A percentile compares a stretch with the other conserved stretches of the same genome.
Conservation (phyloP, 768 basidiomycete species). For the Royoungia palumana region DNA sequence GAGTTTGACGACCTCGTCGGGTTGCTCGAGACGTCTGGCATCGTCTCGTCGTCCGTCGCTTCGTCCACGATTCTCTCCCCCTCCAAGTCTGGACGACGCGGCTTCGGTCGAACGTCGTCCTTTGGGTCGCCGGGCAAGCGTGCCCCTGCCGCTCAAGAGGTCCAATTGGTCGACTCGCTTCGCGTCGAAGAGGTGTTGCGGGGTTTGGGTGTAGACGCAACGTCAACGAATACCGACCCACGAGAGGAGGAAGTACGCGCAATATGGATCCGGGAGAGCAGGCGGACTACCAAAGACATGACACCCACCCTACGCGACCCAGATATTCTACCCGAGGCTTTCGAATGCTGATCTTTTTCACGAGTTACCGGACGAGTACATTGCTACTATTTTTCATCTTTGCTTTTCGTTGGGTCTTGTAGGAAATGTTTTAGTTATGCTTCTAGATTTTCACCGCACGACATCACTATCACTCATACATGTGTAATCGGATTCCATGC, state of each 20-base stretch:
- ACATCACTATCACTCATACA: constrained; percentile 5
- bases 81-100: constrained; percentile 47
- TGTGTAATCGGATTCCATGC: constrained; percentile 11
- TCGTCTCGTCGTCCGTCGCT: constrained; percentile 43
- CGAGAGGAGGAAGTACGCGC: constrained; percentile 43
- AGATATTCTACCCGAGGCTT: constrained; percentile 32
- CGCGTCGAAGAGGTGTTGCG: constrained; percentile 68
- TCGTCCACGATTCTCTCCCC: constrained; percentile 34
- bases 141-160: constrained; percentile 40
- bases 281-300: constrained; percentile 37
- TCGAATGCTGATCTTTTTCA: constrained; percentile 28
- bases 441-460: constrained; percentile 24
- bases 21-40: constrained; percentile 70
- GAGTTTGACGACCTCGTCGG: constrained; percentile 73
- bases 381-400: constrained; percentile 11
- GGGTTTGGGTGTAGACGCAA: constrained; percentile 48
- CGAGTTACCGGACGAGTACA: constrained; percentile 2
- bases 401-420: constrained; percentile 5
- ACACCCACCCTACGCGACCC: constrained; percentile 11
- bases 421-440: constrained; percentile 15
- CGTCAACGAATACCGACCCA: constrained; percentile 28
- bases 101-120: constrained; percentile 56
- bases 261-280: constrained; percentile 42
- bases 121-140: constrained; percentile 40
- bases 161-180: constrained; percentile 55